phyloP scores from a whole-genome alignment of 1,284 basidiomycete species.

The Inonotus obliquus region DNA sequence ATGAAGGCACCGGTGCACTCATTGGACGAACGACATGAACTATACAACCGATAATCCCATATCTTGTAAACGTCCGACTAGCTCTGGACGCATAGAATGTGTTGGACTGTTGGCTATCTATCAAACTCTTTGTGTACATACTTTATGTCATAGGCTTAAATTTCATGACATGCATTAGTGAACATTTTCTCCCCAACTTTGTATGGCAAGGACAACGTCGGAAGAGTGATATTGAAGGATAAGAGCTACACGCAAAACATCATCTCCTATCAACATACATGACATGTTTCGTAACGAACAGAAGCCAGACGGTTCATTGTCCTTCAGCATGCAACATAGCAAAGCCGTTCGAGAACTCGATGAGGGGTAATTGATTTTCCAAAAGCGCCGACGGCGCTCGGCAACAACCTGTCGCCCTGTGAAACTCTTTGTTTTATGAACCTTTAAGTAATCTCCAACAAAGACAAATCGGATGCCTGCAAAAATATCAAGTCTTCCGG shows the following conservation, averaged over 20 bases:
- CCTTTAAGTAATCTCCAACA: no score
- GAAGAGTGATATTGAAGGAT: no score
- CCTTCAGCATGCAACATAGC: not conserved
- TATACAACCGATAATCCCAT: no score
- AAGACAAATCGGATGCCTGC: no score
- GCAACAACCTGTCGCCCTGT: not conserved
- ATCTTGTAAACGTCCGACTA: no score
- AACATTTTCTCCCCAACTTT: no score
- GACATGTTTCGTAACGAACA: not conserved
- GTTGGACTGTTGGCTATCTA: not conserved
- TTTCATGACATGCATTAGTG: no score
- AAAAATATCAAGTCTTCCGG: no score
- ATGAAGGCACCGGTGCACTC: constrained; percentile 6
- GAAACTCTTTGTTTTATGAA: no score
- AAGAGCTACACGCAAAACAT: no score
- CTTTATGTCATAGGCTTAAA: not conserved
- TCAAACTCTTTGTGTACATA: not conserved
- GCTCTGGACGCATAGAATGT: not conserved
- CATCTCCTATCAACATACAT: not conserved
- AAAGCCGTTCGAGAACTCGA: not conserved
- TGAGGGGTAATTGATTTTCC: constrained; percentile 14
- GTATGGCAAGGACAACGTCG: no score
- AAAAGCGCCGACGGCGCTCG: not conserved
- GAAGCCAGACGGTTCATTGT: not conserved
- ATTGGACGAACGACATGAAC: constrained; percentile 9